Base-by-base conservation (phyloP, 176 grass and related monocot species). In the Echinochloa phyllopogon region DNA sequence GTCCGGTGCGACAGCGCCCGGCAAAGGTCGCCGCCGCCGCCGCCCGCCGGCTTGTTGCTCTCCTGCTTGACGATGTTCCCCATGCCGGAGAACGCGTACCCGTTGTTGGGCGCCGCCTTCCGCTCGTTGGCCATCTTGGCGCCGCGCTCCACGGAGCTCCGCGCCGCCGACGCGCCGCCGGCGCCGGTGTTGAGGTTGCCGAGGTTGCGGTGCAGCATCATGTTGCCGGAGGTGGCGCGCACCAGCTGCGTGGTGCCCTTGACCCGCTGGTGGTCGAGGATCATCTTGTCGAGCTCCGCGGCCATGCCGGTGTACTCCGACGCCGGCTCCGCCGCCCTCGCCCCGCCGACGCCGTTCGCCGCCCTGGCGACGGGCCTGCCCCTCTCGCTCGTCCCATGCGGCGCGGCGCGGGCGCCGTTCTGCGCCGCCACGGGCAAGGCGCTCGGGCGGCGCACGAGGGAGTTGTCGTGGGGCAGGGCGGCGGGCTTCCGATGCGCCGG, bases 131-230 rank as follows among this genome's bases (percentile, higher is more conserved):
- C 38, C 6, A 23, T 59, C 85, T 90, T 94, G 8, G 62, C 79
- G 52, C 3, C 64, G 81, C 79, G 82, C 5, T 94, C 89, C 41
- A 78, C 9, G 37, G 85, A 86, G 77, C 15, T 82, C 6, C 84
- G 79, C 33, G 24, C 75, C 63, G 61, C 75, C 63, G 61, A 17
- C 41, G 77, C 64, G 82, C 72, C 51, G 73, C 56, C 37, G 16
- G 2, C 66, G 24, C 70, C 70, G 8, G 71, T 65, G 21, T 91
- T 89, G 29, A 98, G 84, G 86, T 98, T 98, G 44, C 95, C 95
- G 36, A 98, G 82, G 85, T 94, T 95, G 47, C 95, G 87, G 44
- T 91, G 88, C 53, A 98, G 86, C 95, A 98, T 98, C 89, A 93
- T 88, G 88, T 95, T 95, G 42, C 88, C 93, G 2, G 95, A 98